Percentiles rank a stretch among this genome's conserved stretches.
Evolutionary conservation across 768 basidiomycete species (phyloP).

Genomic region (Nevesoporus exiguus): DNA sequence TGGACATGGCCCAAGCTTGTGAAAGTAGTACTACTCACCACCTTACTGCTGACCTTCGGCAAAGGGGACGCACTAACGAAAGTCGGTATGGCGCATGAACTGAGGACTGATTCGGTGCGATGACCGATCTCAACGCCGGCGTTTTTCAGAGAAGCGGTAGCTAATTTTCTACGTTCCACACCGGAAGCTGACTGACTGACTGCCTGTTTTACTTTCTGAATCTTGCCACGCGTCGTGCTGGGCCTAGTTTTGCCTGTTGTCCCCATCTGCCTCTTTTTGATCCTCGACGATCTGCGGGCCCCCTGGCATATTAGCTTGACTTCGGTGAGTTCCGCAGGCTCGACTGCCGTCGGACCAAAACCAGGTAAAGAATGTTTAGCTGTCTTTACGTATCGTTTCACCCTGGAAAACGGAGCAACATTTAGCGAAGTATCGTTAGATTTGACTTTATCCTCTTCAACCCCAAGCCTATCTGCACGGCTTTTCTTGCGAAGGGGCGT

Average conservation of each 20-base stretch:
- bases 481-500: conserved; percentile 20
- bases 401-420: conserved; percentile 4
- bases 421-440: not conserved
- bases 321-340: conserved; percentile 35
- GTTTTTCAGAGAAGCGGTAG: not conserved
- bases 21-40: conserved; percentile 9
- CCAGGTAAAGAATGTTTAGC: conserved; percentile 32
- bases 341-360: conserved; percentile 11
- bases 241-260: conserved; percentile 8
- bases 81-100: not conserved
- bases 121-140: not conserved
- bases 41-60: not conserved
- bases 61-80: not conserved
- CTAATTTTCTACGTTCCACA: not conserved
- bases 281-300: conserved; percentile 17
- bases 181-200: not conserved
- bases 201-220: conserved; percentile 5
- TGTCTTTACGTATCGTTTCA: conserved; percentile 35
- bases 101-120: not conserved
- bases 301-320: not conserved
- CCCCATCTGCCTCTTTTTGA: conserved; percentile 12
- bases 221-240: conserved; percentile 29
- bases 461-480: conserved; percentile 6
- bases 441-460: not conserved
- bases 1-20: not conserved